Conservation (phyloP, 306 rosid genomes). For the Quercus dentata region DNA sequence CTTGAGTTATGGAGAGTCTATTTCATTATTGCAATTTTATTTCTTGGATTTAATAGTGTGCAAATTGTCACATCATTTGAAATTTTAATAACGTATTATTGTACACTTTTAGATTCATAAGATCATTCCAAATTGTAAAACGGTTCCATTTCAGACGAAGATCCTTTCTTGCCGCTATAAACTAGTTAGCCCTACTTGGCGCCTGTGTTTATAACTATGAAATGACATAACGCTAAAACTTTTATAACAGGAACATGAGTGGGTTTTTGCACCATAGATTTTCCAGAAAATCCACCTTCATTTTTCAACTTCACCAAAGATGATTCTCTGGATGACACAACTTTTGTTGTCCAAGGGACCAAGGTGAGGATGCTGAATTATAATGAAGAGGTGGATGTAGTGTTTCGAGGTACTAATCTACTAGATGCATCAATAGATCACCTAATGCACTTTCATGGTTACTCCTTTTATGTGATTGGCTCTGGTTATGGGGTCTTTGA, state of each 20-base stretch:
- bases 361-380: conserved; percentile 9
- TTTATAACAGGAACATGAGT: conserved; percentile 2
- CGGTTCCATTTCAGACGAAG: too few relatives aligned
- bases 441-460: conserved; percentile 35
- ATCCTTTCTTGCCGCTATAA: too few relatives aligned
- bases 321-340: neutral
- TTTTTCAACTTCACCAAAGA: conserved; percentile 17
- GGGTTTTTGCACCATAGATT: conserved; percentile 6
- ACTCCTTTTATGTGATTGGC: conserved; percentile 30
- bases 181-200: too few relatives aligned
- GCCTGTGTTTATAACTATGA: too few relatives aligned
- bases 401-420: conserved; percentile 27
- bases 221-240: too few relatives aligned
- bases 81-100: too few relatives aligned
- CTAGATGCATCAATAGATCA: conserved; percentile 29
- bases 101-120: too few relatives aligned
- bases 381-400: conserved; percentile 20
- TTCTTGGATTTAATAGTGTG: too few relatives aligned
- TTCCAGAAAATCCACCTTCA: conserved; percentile 11
- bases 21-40: too few relatives aligned
- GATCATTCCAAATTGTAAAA: too few relatives aligned
- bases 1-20: too few relatives aligned
- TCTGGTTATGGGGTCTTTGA: conserved; percentile 25
- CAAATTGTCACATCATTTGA: too few relatives aligned
- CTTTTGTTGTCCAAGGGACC: neutral